Evolutionary conservation across 2,329 filamentous ascomycete species (phyloP).

Genomic region (Periconia sp.): DNA sequence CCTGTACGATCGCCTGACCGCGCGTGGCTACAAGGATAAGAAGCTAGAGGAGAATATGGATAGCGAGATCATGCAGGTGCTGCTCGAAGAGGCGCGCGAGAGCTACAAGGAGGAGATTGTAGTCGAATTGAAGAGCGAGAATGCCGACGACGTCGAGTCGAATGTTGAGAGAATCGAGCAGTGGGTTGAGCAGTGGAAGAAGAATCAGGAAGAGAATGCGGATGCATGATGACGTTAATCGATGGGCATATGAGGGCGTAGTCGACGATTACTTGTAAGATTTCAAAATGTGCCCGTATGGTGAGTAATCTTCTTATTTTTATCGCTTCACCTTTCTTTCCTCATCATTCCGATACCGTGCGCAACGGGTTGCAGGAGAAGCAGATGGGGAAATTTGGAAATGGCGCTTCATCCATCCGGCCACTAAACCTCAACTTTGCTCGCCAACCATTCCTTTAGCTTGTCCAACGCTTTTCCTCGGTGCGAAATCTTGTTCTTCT

Average conservation of each 20-base stretch:
- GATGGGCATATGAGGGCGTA: neutral
- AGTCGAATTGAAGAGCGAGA: conserved; percentile 83
- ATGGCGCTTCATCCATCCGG: no score
- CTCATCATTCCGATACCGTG: neutral
- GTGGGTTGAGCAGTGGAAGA: conserved; percentile 84
- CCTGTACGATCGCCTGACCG: conserved; percentile 80
- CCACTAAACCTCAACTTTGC: conserved; percentile 30
- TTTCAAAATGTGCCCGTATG: neutral
- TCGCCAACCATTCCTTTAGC: conserved; percentile 77
- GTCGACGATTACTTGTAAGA: neutral
- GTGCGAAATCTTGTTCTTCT: conserved; percentile 93
- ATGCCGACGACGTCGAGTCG: conserved; percentile 81
- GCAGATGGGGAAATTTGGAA: no score
- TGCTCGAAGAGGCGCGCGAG: conserved; percentile 86
- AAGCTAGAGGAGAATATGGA: conserved; percentile 97
- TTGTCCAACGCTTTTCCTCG: conserved; percentile 84
- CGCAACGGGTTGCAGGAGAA: neutral
- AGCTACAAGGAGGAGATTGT: conserved; percentile 85
- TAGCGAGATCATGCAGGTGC: conserved; percentile 94
- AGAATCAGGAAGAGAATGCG: conserved; percentile 54
- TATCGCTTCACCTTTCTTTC: neutral
- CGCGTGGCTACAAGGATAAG: conserved; percentile 76
- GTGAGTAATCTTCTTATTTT: neutral
- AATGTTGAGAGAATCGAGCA: conserved; percentile 82
- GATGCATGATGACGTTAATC: neutral